Base-by-base conservation (phyloP, 2,329 filamentous ascomycete species). In the Graphium sp. region DNA sequence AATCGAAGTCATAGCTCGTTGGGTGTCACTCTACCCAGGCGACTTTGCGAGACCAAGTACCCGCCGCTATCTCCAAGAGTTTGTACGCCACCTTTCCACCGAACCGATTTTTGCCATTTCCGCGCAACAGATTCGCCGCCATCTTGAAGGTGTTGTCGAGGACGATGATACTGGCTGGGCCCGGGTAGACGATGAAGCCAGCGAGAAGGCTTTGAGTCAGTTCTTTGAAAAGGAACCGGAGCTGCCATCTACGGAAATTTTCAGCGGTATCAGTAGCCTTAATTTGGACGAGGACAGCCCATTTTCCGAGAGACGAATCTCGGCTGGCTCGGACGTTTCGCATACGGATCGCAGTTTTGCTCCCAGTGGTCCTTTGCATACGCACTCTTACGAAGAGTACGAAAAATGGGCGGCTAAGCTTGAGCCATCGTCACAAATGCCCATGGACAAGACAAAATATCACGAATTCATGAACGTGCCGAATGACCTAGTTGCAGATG, bases 111-210 rank as follows among this genome's bases (percentile, higher is more conserved):
- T 91, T 49, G 73, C 80, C 13, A 74, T 81, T 12, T 82, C 85
- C 4, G 80, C 83, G 4, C 76, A 81, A 39, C 83, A 94, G 45
- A 89, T 98, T 54, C 67, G 73, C 13, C 64, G 66, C n/a, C 74
- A 80, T 40, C 58, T 95, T 11, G 78, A 85, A 25, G 61, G 65
- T 28, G 62, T 60, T 33, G 74, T 84, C 2, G 59, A 70, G 5
- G 80, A 92, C 42, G 85, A 95, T 45, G 89, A 95, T 42, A 87
- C 98, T 46, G 79, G 79, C 0, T 74, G 79, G 9, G 83, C 80
- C n/a, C 80, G 74, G 42, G 70, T 72, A 26, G 87, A 95, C 43
- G 68, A 72, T 7, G 35, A 43, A 11, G 49, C 46, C 13, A 50
- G 44, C 30, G 43, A 52, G 22, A 40, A 50, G 18, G 32, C 28